A percentile compares a stretch with the other conserved stretches of the same genome.
phyloP scores from a whole-genome alignment of 148 eudicot genomes.

The Heliamphora exappendiculata region DNA sequence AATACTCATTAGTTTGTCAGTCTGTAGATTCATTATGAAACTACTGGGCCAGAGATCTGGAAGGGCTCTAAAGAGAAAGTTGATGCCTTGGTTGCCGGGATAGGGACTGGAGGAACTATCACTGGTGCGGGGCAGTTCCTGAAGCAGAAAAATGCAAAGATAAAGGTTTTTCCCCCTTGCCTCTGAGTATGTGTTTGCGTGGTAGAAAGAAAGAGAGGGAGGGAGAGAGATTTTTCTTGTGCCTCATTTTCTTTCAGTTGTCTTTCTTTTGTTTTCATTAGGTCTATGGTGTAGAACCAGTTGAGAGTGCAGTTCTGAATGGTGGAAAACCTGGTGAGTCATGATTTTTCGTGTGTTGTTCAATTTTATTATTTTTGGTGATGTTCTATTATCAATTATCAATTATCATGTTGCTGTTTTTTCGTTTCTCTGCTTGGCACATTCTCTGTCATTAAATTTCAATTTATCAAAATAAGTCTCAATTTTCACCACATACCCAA shows the following conservation, averaged over 20 bases:
- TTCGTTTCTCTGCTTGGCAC: neutral
- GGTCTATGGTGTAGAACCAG: constrained; percentile 77
- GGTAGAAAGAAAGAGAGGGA: neutral
- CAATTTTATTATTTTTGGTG: neutral
- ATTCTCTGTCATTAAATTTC: neutral
- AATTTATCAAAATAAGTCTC: neutral
- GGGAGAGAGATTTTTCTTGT: constrained; percentile 1
- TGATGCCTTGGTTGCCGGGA: constrained; percentile 64
- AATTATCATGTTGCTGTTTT: neutral
- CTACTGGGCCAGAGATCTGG: constrained; percentile 96
- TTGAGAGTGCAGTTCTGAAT: constrained; percentile 75
- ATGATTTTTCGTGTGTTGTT: neutral
- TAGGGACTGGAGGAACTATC: constrained; percentile 84
- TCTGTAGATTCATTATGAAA: constrained; percentile 67
- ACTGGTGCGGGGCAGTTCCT: constrained; percentile 72
- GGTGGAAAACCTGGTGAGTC: constrained; percentile 73
- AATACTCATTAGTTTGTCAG: neutral
- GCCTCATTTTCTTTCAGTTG: neutral
- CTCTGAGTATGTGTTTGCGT: neutral
- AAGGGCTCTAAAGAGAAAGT: constrained; percentile 52
- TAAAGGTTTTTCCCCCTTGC: constrained; percentile 41
- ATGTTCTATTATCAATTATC: neutral
- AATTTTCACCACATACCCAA: neutral
- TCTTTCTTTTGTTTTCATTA: neutral
- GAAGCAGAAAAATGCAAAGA: constrained; percentile 65